A percentile compares a stretch with the other conserved stretches of the same genome.
These are phyloP conservation scores for Penicillium olsonii DNA, from an alignment of 2,329 filamentous ascomycete genomes.

Conservation along the genomic window DNA sequence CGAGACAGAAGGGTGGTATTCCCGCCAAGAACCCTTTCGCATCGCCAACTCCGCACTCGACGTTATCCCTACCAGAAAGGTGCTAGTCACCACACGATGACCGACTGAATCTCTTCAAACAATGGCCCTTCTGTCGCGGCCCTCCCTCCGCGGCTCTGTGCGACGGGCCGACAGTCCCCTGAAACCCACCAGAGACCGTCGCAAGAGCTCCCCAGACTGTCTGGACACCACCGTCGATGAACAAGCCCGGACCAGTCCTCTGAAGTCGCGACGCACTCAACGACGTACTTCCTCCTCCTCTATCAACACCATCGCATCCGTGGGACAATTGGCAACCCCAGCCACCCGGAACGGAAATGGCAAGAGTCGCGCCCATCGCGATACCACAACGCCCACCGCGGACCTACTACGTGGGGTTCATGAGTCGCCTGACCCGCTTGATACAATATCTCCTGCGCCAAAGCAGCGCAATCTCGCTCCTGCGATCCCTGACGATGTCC, in stretches of 20 bases:
- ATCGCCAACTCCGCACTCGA: conserved; percentile 4
- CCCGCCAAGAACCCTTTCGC: conserved; percentile 16
- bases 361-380: conserved; percentile 13
- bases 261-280: conserved; percentile 20
- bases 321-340: conserved; percentile 16
- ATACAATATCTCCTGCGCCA: conserved; percentile 24
- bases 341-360: conserved; percentile 9
- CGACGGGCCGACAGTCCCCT: conserved; percentile 22
- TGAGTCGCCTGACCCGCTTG: conserved; percentile 29
- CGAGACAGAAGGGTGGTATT: not conserved
- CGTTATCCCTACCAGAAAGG: not conserved
- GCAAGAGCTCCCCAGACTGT: conserved; percentile 36
- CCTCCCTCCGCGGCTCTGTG: conserved; percentile 36
- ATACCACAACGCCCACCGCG: conserved; percentile 13
- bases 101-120: conserved; percentile 17
- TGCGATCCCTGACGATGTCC: conserved; percentile 11
- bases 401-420: conserved; percentile 12
- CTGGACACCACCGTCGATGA: conserved; percentile 29
- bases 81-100: conserved; percentile 23
- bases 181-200: conserved; percentile 15
- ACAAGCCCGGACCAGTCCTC: conserved; percentile 10
- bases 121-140: conserved; percentile 38
- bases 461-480: conserved; percentile 11
- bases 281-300: conserved; percentile 20
- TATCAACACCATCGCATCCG: conserved; percentile 15